These are phyloP conservation scores for Cymbomonas tetramitiformis DNA, from an alignment of 139 green algal genomes.

Conservation along the genomic window DNA sequence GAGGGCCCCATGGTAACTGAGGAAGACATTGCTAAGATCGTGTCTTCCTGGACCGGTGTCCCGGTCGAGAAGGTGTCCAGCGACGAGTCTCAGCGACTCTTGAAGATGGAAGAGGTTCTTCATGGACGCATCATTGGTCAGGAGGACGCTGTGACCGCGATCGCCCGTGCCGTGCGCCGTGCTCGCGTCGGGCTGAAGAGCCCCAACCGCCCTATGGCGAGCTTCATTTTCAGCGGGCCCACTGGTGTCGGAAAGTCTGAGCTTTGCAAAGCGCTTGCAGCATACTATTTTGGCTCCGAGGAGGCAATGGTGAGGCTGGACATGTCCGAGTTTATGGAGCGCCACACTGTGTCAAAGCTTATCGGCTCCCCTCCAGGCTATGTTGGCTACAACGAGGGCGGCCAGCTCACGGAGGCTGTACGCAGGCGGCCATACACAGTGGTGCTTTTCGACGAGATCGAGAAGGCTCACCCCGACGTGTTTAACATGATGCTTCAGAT, in stretches of 20 bases:
- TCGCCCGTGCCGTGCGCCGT: slow-evolving; percentile 77
- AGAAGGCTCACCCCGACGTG: slow-evolving; percentile 98
- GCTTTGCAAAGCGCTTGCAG: slow-evolving; percentile 92
- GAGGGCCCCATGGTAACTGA: slow-evolving; percentile 67
- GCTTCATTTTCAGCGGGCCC: slow-evolving; percentile 87
- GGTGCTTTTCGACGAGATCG: slow-evolving; percentile 98
- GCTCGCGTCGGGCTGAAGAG: slow-evolving; percentile 95
- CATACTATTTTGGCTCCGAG: slow-evolving; percentile 94
- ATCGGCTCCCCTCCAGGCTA: slow-evolving; percentile 96
- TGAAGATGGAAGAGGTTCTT: slow-evolving; percentile 97
- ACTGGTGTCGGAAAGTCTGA: slow-evolving; percentile 94
- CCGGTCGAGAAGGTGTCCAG: slow-evolving; percentile 77
- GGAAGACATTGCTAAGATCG: slow-evolving; percentile 88
- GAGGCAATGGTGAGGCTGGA: slow-evolving; percentile 82
- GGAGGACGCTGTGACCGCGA: slow-evolving; percentile 84
- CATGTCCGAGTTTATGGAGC: slow-evolving; percentile 99
- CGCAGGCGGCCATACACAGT: slow-evolving; percentile 89
- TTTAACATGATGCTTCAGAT: slow-evolving; percentile 99
- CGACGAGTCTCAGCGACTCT: slow-evolving; percentile 83
- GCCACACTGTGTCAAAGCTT: slow-evolving; percentile 96
- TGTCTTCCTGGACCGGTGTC: slow-evolving; percentile 69
- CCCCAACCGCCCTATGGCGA: slow-evolving; percentile 88
- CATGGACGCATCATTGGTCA: slow-evolving; percentile 88
- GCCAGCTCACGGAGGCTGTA: slow-evolving; percentile 95
- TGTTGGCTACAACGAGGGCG: slow-evolving; percentile 95